These are phyloP conservation scores for Tripterygium wilfordii DNA, from an alignment of 177 flowering plant genomes.

Conservation along the genomic window DNA sequence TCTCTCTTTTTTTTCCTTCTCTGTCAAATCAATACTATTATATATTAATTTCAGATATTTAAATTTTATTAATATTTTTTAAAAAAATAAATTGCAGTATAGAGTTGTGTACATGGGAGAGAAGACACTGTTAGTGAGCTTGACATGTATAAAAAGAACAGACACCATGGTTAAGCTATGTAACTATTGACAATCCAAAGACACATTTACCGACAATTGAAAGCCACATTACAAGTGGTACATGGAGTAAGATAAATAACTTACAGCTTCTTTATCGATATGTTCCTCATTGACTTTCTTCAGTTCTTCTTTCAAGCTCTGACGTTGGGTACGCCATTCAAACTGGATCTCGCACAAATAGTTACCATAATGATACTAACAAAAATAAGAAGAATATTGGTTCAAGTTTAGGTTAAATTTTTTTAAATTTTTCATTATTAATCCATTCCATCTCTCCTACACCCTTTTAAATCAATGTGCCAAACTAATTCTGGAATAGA, in stretches of 20 bases:
- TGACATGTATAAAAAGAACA: conserved; percentile 61
- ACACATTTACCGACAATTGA: background rate
- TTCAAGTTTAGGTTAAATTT: background rate
- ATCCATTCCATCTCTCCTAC: background rate
- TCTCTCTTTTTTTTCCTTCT: background rate
- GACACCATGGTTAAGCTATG: conserved; percentile 78
- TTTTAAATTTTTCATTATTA: no score
- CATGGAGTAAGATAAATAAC: background rate
- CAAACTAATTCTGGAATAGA: background rate
- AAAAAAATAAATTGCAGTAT: conserved; percentile 28
- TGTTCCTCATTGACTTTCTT: conserved; percentile 35
- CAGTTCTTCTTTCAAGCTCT: conserved; percentile 42
- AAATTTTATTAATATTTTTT: no score
- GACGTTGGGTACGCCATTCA: conserved; percentile 30
- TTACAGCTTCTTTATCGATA: conserved; percentile 37
- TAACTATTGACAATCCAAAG: background rate
- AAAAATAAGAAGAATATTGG: background rate
- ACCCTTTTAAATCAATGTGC: background rate
- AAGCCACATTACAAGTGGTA: background rate
- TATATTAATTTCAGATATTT: background rate
- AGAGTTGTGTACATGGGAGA: conserved; percentile 64
- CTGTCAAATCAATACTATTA: background rate
- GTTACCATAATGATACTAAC: background rate
- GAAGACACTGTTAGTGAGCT: conserved; percentile 51
- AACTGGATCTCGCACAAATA: conserved; percentile 28